These are phyloP conservation scores for Neurospora sp. DNA, from an alignment of 2,329 filamentous ascomycete species.

Conservation along the genomic window DNA sequence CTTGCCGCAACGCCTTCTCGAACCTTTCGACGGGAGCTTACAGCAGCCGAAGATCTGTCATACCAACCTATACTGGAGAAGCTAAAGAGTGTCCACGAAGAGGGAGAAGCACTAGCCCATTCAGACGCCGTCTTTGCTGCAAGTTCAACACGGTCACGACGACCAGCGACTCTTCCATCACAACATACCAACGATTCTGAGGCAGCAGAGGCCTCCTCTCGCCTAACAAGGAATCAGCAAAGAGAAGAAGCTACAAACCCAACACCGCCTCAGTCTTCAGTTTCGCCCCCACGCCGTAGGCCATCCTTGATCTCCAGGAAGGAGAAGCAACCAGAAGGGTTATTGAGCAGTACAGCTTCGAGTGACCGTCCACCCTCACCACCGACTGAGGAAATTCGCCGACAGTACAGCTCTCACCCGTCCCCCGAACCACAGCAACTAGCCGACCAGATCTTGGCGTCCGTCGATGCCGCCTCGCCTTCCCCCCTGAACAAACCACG, in stretches of 20 bases:
- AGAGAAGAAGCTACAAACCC: neutral
- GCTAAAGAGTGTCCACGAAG: neutral
- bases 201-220: neutral
- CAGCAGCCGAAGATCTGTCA: neutral
- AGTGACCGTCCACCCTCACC: neutral
- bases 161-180: neutral
- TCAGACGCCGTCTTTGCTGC: neutral
- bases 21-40: neutral
- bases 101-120: neutral
- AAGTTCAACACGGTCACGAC: neutral
- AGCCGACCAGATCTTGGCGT: slow-evolving; percentile 47
- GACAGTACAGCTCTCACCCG: slow-evolving; percentile 8
- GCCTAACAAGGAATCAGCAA: neutral
- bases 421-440: slow-evolving; percentile 38
- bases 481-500: slow-evolving; percentile 47
- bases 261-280: neutral
- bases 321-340: neutral
- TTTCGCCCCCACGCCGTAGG: neutral
- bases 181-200: neutral
- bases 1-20: neutral
- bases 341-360: neutral
- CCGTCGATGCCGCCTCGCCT: slow-evolving; percentile 44
- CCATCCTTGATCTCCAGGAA: neutral
- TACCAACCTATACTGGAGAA: neutral
- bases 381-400: neutral